These are phyloP conservation scores for Coffea eugenioides DNA, from an alignment of 257 asterid genomes.

Conservation along the genomic window DNA sequence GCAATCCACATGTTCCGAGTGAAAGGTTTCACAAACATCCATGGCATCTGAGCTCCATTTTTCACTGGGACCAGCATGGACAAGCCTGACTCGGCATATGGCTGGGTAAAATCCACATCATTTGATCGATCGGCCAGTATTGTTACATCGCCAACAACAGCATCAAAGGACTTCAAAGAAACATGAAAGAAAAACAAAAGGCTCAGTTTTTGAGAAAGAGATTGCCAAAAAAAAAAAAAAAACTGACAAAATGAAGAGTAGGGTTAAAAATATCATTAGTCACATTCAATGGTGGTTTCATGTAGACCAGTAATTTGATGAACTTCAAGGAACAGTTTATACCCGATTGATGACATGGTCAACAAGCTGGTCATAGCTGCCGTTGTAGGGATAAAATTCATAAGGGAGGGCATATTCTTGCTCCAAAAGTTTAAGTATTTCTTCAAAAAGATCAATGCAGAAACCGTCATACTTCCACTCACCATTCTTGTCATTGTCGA, in stretches of 20 bases:
- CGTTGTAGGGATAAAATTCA: slow-evolving; percentile 26
- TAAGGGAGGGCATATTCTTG: slow-evolving; percentile 25
- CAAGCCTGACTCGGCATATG: slow-evolving; percentile 39
- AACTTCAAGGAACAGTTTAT: not conserved
- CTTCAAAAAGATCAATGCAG: slow-evolving; percentile 36
- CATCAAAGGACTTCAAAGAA: slow-evolving; percentile 22
- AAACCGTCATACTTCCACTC: slow-evolving; percentile 24
- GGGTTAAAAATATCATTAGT: not conserved
- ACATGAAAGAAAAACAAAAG: not conserved
- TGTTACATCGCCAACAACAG: slow-evolving; percentile 35
- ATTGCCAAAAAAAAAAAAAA: not conserved
- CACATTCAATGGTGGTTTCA: not conserved
- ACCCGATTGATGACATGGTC: slow-evolving; percentile 28
- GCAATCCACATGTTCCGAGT: slow-evolving; percentile 35
- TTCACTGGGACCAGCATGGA: slow-evolving; percentile 36
- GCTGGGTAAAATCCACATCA: slow-evolving; percentile 38
- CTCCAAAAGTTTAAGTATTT: slow-evolving; percentile 23
- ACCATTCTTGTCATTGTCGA: not conserved
- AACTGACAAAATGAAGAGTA: not conserved
- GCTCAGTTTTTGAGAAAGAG: not conserved
- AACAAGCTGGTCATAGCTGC: slow-evolving; percentile 27
- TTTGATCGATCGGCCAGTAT: slow-evolving; percentile 28
- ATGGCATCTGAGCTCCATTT: slow-evolving; percentile 12
- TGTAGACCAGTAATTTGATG: not conserved
- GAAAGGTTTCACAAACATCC: slow-evolving; percentile 39